A percentile compares a stretch with the other conserved stretches of the same genome.
phyloP scores from a whole-genome alignment of 192 early-diverging fungal species.

The Coemansia sp. region DNA sequence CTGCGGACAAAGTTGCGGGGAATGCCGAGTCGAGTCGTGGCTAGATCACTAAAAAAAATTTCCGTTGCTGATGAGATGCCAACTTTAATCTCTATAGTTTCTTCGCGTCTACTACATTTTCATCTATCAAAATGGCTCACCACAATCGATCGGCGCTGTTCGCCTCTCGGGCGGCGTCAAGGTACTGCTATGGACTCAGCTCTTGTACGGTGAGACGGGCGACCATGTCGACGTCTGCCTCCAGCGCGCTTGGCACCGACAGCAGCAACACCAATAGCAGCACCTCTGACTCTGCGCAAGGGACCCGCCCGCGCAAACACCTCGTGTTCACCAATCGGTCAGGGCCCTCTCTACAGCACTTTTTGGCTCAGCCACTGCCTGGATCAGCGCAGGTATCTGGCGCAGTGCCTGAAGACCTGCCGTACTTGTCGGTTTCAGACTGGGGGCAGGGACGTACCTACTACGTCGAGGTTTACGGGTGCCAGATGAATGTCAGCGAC shows the following conservation, averaged over 20 bases:
- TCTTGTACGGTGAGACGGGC: background rate
- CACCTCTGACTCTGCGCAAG: background rate
- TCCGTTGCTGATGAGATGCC: background rate
- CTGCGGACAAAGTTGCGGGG: background rate
- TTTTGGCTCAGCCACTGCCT: conserved; percentile 38
- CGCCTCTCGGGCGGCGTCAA: background rate
- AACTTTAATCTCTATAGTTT: background rate
- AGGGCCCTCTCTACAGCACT: conserved; percentile 52
- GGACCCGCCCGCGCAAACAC: conserved; percentile 14
- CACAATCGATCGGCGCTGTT: background rate
- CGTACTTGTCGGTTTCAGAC: conserved; percentile 47
- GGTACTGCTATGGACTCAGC: background rate
- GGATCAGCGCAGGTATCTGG: background rate
- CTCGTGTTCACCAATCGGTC: conserved; percentile 50
- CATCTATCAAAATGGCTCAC: background rate
- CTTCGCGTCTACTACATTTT: no score
- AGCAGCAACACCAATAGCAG: background rate
- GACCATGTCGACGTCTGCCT: background rate
- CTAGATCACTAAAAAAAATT: no score
- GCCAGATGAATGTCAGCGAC: conserved; percentile 82
- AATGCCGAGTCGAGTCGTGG: background rate
- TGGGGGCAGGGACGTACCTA: conserved; percentile 64
- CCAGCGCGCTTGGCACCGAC: background rate
- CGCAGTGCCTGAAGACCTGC: conserved; percentile 33
- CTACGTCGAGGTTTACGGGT: conserved; percentile 77